Conservation (phyloP, 2,329 filamentous ascomycete genomes). For the Fusarium duplospermum region DNA sequence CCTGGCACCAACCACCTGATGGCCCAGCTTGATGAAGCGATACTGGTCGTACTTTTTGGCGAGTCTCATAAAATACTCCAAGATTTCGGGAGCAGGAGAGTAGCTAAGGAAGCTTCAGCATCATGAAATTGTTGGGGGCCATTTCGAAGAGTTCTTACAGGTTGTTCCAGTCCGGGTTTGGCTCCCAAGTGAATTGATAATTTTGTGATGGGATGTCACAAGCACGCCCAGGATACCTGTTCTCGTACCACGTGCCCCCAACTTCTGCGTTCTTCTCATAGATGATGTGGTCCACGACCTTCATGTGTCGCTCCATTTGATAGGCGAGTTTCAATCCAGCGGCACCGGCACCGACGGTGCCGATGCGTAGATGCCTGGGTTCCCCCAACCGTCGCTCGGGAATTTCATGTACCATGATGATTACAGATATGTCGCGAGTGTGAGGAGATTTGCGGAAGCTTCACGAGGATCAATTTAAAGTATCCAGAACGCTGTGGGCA, state of each 20-base stretch:
- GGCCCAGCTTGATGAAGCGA: slow-evolving; percentile 36
- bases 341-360: slow-evolving; percentile 15
- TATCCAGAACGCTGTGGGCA: not conserved
- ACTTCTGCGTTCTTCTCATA: slow-evolving; percentile 32
- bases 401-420: not conserved
- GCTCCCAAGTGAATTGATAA: slow-evolving; percentile 38
- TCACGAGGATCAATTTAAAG: not conserved
- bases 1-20: slow-evolving; percentile 28
- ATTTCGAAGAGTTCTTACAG: slow-evolving; percentile 7
- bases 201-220: slow-evolving; percentile 40
- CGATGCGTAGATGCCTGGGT: slow-evolving; percentile 36
- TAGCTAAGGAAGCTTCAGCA: slow-evolving; percentile 5
- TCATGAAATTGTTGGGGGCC: not conserved
- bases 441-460: not conserved
- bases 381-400: slow-evolving; percentile 22
- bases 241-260: slow-evolving; percentile 29
- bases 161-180: slow-evolving; percentile 21
- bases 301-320: slow-evolving; percentile 18
- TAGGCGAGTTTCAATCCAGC: slow-evolving; percentile 12
- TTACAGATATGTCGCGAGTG: not conserved
- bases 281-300: slow-evolving; percentile 10
- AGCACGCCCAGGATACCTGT: slow-evolving; percentile 27
- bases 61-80: slow-evolving; percentile 40
- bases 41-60: slow-evolving; percentile 38
- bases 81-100: slow-evolving; percentile 34